Evolutionary conservation across 129 eudicot genomes (phyloP).

Genomic region (Erigeron canadensis): DNA sequence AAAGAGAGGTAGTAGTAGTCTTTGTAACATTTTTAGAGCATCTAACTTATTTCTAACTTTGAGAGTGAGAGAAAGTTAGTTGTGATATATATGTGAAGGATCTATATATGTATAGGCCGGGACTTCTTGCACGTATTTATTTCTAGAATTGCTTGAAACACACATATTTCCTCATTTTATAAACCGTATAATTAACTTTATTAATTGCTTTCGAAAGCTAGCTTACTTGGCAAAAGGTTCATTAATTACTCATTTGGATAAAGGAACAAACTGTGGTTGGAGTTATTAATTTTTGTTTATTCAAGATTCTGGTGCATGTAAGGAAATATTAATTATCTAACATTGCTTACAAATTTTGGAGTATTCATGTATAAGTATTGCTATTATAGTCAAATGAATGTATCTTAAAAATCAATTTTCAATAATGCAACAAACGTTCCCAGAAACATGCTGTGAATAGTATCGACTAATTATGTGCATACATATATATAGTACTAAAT

Average conservation of each 20-base stretch:
- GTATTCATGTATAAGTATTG: too few relatives aligned
- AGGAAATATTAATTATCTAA: too few relatives aligned
- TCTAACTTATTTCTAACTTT: background rate
- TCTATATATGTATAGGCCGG: slow-evolving; percentile 12
- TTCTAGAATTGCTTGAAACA: slow-evolving; percentile 16
- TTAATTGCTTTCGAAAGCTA: background rate
- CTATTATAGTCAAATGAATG: too few relatives aligned
- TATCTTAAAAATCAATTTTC: too few relatives aligned
- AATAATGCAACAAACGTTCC: too few relatives aligned
- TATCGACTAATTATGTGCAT: too few relatives aligned
- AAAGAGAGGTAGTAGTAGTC: slow-evolving; percentile 19
- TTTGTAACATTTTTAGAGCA: slow-evolving; percentile 28
- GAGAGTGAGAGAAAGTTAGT: slow-evolving; percentile 22
- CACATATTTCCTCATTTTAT: slow-evolving; percentile 4
- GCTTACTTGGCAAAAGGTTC: background rate
- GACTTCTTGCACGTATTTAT: background rate
- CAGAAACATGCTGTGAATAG: too few relatives aligned
- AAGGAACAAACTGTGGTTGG: background rate
- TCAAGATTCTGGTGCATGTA: too few relatives aligned
- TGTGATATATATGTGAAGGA: slow-evolving; percentile 12
- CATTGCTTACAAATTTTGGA: too few relatives aligned
- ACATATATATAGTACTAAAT: too few relatives aligned
- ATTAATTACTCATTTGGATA: too few relatives aligned
- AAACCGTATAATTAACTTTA: background rate
- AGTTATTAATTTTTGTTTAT: too few relatives aligned